These are phyloP conservation scores for Hypomontagnella monticulosa DNA, from an alignment of 495 filamentous ascomycete genomes.

Conservation along the genomic window DNA sequence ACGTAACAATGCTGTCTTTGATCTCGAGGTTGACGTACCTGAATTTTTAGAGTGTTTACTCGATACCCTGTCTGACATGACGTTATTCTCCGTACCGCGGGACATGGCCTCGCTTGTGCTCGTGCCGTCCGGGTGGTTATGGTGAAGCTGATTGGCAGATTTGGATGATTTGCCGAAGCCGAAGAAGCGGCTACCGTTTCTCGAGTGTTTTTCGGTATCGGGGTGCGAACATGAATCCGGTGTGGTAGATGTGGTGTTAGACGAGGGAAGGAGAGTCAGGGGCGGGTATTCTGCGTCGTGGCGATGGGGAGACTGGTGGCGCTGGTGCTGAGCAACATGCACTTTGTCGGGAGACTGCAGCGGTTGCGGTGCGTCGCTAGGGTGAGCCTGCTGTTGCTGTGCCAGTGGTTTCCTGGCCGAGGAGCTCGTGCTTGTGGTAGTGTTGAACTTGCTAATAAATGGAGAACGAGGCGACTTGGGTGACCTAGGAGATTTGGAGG, in stretches of 20 bases:
- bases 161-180: slow-evolving; percentile 55
- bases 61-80: slow-evolving; percentile 46
- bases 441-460: slow-evolving; percentile 56
- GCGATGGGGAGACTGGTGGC: slow-evolving; percentile 43
- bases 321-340: slow-evolving; percentile 40
- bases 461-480: slow-evolving; percentile 64
- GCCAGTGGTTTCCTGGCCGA: slow-evolving; percentile 33
- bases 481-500: slow-evolving; percentile 59
- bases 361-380: slow-evolving; percentile 43
- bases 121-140: slow-evolving; percentile 45
- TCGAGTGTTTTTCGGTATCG: slow-evolving; percentile 43
- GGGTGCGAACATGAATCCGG: slow-evolving; percentile 27
- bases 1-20: slow-evolving; percentile 21
- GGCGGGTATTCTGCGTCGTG: slow-evolving; percentile 32
- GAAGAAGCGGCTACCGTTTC: slow-evolving; percentile 53
- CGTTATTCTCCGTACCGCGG: slow-evolving; percentile 52
- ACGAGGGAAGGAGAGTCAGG: slow-evolving; percentile 35
- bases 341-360: slow-evolving; percentile 53
- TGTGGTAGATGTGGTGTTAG: slow-evolving; percentile 18
- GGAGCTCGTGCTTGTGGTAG: background rate
- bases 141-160: slow-evolving; percentile 52
- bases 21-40: slow-evolving; percentile 48
- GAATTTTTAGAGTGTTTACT: slow-evolving; percentile 57
- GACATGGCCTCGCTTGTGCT: slow-evolving; percentile 56
- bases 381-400: slow-evolving; percentile 42